These are phyloP conservation scores for Metschnikowia lunata DNA, from an alignment of 805 yeast genomes.

Conservation along the genomic window DNA sequence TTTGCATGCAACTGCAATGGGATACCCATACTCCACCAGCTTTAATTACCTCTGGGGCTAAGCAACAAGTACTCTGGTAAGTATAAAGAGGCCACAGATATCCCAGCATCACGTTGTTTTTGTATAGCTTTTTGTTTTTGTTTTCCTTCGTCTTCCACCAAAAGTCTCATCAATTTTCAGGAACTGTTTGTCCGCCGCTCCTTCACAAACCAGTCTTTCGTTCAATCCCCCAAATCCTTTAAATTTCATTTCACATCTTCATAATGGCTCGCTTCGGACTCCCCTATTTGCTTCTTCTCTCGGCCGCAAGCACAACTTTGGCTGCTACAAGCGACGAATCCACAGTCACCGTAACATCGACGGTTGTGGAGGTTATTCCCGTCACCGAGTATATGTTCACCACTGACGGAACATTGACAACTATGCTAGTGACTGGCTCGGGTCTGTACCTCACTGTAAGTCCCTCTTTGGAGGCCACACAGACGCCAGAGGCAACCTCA, in stretches of 20 bases:
- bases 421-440: slow-evolving; percentile 22
- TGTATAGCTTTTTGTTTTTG: no score
- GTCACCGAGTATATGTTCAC: slow-evolving; percentile 32
- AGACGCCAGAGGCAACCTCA: not conserved
- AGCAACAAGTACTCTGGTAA: no score
- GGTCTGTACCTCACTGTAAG: slow-evolving; percentile 6
- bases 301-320: slow-evolving; percentile 3
- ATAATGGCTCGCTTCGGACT: slow-evolving; percentile 3
- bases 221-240: no score
- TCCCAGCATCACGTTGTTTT: no score
- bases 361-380: slow-evolving; percentile 22
- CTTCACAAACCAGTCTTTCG: no score
- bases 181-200: no score
- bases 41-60: no score
- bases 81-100: no score
- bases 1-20: no score
- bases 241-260: not conserved
- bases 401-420: slow-evolving; percentile 25
- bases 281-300: slow-evolving; percentile 4
- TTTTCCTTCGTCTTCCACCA: no score
- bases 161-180: no score
- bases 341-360: slow-evolving; percentile 14
- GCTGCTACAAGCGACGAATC: slow-evolving; percentile 8
- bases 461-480: not conserved
- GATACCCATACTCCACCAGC: no score